Percentiles rank a stretch among this genome's conserved stretches.
These are phyloP conservation scores for Aurinia saxatilis DNA, from an alignment of 345 rosid genomes.

Conservation along the genomic window DNA sequence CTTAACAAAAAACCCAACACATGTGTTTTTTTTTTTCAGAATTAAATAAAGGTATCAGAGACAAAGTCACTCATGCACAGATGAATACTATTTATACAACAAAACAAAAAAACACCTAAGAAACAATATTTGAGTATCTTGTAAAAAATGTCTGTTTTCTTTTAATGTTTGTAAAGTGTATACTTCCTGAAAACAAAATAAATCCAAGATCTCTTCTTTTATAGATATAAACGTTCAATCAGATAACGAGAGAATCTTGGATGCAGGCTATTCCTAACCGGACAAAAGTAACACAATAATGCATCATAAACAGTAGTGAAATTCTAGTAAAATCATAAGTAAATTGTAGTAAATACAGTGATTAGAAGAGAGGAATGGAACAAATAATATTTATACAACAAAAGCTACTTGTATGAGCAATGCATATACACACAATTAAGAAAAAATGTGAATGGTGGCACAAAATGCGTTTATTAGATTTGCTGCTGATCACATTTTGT, in stretches of 20 bases:
- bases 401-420: too few species aligned
- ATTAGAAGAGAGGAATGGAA: too few species aligned
- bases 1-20: slow-evolving; percentile 2
- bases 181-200: not conserved
- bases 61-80: not conserved
- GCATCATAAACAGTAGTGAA: not conserved
- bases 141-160: not conserved
- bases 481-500: slow-evolving; percentile 15
- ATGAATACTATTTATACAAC: not conserved
- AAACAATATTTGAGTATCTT: not conserved
- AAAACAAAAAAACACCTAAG: not conserved
- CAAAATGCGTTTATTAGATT: slow-evolving; percentile 13
- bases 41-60: not conserved
- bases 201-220: slow-evolving; percentile 9
- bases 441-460: slow-evolving; percentile 4
- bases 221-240: slow-evolving; percentile 3
- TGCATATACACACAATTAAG: not conserved
- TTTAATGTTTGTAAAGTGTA: not conserved
- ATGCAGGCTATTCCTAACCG: not conserved
- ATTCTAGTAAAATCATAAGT: not conserved
- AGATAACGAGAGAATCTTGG: slow-evolving; percentile 9
- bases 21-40: not conserved
- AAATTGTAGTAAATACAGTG: too few species aligned
- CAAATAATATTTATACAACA: too few species aligned
- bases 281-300: not conserved